Evolutionary conservation across 2,329 filamentous ascomycete genomes (phyloP), one percentile per base, ranked within the genome.

Genomic region (Ploettnerulaceae sp.): DNA sequence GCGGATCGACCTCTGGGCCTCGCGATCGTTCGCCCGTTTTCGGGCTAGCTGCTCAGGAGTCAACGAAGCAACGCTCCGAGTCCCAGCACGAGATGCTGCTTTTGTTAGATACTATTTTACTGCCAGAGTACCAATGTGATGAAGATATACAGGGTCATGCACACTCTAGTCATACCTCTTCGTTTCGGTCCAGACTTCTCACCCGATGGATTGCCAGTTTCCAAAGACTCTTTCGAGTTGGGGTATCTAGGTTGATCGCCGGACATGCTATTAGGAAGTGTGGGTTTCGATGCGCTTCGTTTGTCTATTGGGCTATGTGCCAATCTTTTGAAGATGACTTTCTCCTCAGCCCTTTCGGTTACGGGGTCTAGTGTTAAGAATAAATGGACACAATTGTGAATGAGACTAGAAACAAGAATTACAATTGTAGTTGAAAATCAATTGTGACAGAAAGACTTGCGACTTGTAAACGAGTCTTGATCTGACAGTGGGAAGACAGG

Each of bases 21-120:
- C 88, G 52, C 89, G 80, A 65, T 95, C 89, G 70, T 95, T 95
- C 62, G 88, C 87, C 54, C 89, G 77, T 72, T 95, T 95, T 64
- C 89, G 84, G 25, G 85, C 86, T 48, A 95, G 77, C 68, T 95
- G 89, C 53, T 88, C 85, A 11, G 87, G 85, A 15, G 87, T 94
- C 62, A 95, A 75, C 61, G 86, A 91, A 54, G 89, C 88, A 46
- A 95, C 89, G 54, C 86, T 89, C 56, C 89, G 80, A 49, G 84
- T 77, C 37, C 76, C 77, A 75, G 59, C 61, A 31, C 61, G 57
- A 25, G 60, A 61, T 39, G 56, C 60, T 62, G 28, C 15, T 47
- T 26, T 12, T 48, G 52, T 61, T 45, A 57, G 52, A 43, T 17
- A 11, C n/a, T 17, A n/a, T 14, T 4, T 15, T 4, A n/a, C 26